These are phyloP conservation scores for Kalaharituber pfeilii DNA, from an alignment of 2,329 filamentous ascomycete genomes.

Conservation along the genomic window DNA sequence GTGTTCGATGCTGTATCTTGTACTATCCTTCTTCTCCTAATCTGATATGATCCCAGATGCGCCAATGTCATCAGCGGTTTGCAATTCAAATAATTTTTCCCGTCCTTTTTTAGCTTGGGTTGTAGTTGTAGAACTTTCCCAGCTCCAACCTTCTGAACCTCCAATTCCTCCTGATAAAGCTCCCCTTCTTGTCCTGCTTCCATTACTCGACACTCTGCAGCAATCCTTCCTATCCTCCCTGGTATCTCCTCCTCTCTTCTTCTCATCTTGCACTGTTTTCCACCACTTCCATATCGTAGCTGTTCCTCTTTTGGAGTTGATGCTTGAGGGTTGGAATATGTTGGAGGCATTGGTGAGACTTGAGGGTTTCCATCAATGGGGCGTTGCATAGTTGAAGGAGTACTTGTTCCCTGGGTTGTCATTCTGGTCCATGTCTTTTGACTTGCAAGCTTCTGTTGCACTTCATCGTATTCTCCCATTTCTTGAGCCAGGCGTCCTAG, in stretches of 20 bases:
- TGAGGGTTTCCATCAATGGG: not conserved
- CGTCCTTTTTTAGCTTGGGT: not conserved
- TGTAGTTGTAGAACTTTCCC: too few relatives aligned
- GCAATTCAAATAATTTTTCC: not conserved
- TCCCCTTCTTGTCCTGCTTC: too few relatives aligned
- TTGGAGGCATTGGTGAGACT: not conserved
- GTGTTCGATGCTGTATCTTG: not conserved
- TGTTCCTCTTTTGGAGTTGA: not conserved
- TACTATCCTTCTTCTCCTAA: not conserved
- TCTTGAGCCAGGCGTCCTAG: not conserved
- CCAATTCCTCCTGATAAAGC: too few relatives aligned
- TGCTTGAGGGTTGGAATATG: not conserved
- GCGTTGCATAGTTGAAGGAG: not conserved
- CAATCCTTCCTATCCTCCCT: too few relatives aligned
- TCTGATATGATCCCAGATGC: not conserved
- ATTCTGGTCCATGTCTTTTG: too few relatives aligned
- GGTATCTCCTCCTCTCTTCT: too few relatives aligned
- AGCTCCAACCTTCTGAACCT: too few relatives aligned
- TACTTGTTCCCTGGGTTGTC: not conserved
- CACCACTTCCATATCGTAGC: not conserved
- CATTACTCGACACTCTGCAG: too few relatives aligned
- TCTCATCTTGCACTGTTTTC: too few relatives aligned
- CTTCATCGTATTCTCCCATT: not conserved
- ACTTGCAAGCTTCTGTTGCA: not conserved
- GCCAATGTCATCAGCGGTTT: not conserved